These are phyloP conservation scores for Mycena olivaceomarginata DNA, from an alignment of 768 basidiomycete species.

Conservation along the genomic window DNA sequence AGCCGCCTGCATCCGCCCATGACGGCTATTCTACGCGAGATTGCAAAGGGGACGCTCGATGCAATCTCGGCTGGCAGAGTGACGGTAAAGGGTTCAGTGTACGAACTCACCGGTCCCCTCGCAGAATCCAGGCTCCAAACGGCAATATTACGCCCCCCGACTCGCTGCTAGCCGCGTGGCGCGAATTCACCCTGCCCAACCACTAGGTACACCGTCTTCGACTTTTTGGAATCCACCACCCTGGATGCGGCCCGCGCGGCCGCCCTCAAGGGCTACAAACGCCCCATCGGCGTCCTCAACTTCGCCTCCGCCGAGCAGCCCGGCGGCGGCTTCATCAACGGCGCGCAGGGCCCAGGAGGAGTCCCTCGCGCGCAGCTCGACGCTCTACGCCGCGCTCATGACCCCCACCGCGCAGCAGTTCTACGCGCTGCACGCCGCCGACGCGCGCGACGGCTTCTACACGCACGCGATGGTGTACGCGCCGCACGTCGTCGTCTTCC, in stretches of 20 bases:
- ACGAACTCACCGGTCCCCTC: constrained; percentile 52
- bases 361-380: constrained; percentile 85
- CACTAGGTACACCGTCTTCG: constrained; percentile 56
- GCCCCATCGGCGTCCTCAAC: constrained; percentile 79
- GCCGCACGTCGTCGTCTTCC: constrained; percentile 76
- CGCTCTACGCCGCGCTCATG: constrained; percentile 78
- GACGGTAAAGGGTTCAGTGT: constrained; percentile 50
- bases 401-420: constrained; percentile 74
- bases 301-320: constrained; percentile 87
- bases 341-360: constrained; percentile 90
- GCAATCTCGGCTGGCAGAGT: constrained; percentile 26
- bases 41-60: constrained; percentile 35
- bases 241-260: constrained; percentile 72
- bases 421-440: constrained; percentile 74
- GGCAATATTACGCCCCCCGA: constrained; percentile 72
- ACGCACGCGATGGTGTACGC: constrained; percentile 89
- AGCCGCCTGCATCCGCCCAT: too few relatives aligned
- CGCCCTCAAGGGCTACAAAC: constrained; percentile 39
- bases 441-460: constrained; percentile 75
- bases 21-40: constrained; percentile 6
- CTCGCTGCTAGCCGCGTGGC: constrained; percentile 69
- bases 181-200: constrained; percentile 36
- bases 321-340: constrained; percentile 78
- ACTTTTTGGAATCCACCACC: constrained; percentile 78
- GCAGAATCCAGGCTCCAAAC: constrained; percentile 63